Evolutionary conservation across 1,284 basidiomycete genomes (phyloP).

Genomic region (Sporisorium graminicola): DNA sequence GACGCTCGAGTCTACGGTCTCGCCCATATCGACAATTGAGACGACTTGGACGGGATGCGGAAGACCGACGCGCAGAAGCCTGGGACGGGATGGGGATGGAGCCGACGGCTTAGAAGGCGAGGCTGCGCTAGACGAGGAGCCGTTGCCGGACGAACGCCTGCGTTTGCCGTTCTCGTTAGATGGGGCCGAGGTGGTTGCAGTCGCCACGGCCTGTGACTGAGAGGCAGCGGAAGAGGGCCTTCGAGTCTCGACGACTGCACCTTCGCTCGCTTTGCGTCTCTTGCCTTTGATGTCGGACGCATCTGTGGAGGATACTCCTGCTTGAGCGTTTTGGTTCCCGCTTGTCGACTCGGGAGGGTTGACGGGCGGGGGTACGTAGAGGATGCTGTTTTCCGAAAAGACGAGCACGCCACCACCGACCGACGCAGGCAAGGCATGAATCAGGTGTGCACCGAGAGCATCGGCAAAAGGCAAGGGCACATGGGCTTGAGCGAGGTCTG

Average conservation of each 20-base stretch:
- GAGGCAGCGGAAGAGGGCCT: slow-evolving; percentile 22
- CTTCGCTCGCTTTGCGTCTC: slow-evolving; percentile 54
- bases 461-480: slow-evolving; percentile 62
- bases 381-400: slow-evolving; percentile 59
- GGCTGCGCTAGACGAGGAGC: slow-evolving; percentile 2
- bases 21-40: slow-evolving; percentile 39
- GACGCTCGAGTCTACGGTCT: slow-evolving; percentile 1
- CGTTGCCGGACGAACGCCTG: slow-evolving; percentile 41
- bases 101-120: slow-evolving; percentile 18
- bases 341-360: slow-evolving; percentile 8
- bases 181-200: slow-evolving; percentile 10
- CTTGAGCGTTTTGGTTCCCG: background rate
- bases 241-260: slow-evolving; percentile 22
- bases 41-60: slow-evolving; percentile 55
- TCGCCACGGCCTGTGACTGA: slow-evolving; percentile 1
- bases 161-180: slow-evolving; percentile 60
- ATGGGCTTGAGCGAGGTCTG: slow-evolving; percentile 55
- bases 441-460: slow-evolving; percentile 58
- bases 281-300: slow-evolving; percentile 38
- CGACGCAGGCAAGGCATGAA: slow-evolving; percentile 52
- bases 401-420: slow-evolving; percentile 65
- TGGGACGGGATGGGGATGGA: slow-evolving; percentile 9
- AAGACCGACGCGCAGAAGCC: slow-evolving; percentile 45
- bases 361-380: slow-evolving; percentile 58
- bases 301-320: slow-evolving; percentile 1